Percentiles rank a stretch among this genome's conserved stretches.
phyloP scores from a whole-genome alignment of 2,329 filamentous ascomycete species.

The Colletotrichum musae region DNA sequence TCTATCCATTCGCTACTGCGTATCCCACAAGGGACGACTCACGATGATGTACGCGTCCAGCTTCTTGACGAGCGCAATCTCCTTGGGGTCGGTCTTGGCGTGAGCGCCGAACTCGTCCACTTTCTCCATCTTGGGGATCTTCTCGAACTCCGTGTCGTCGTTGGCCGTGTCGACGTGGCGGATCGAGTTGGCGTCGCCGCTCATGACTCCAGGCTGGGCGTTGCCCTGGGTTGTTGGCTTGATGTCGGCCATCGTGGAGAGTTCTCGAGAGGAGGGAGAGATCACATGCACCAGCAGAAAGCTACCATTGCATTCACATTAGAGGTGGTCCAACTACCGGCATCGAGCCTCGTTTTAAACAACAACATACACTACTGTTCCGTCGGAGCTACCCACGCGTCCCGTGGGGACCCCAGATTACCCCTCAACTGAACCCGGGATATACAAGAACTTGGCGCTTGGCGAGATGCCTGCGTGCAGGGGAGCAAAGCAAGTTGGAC shows the following conservation, averaged over 20 bases:
- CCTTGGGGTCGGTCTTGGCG: slow-evolving; percentile 55
- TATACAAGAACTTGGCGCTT: slow-evolving; percentile 3
- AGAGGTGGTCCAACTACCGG: neutral
- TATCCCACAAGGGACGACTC: neutral
- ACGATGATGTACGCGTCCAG: slow-evolving; percentile 56
- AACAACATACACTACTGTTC: neutral
- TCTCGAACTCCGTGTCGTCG: slow-evolving; percentile 12
- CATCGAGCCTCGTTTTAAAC: neutral
- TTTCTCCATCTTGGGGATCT: slow-evolving; percentile 41
- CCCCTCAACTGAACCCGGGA: neutral
- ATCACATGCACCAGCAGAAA: no score
- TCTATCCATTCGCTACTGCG: neutral
- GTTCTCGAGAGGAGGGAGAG: no score
- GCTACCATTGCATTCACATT: no score
- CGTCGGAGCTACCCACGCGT: neutral
- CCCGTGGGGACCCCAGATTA: slow-evolving; percentile 11
- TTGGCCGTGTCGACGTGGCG: slow-evolving; percentile 5
- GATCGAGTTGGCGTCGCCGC: neutral
- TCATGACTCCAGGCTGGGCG: neutral
- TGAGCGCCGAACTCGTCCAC: slow-evolving; percentile 55
- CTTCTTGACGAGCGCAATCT: slow-evolving; percentile 57
- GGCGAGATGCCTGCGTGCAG: neutral
- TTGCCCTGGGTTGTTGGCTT: neutral
- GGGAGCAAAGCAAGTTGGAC: neutral
- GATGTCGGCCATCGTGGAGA: neutral